Conservation (phyloP, 2,329 filamentous ascomycete species). For the Nemania serpens region DNA sequence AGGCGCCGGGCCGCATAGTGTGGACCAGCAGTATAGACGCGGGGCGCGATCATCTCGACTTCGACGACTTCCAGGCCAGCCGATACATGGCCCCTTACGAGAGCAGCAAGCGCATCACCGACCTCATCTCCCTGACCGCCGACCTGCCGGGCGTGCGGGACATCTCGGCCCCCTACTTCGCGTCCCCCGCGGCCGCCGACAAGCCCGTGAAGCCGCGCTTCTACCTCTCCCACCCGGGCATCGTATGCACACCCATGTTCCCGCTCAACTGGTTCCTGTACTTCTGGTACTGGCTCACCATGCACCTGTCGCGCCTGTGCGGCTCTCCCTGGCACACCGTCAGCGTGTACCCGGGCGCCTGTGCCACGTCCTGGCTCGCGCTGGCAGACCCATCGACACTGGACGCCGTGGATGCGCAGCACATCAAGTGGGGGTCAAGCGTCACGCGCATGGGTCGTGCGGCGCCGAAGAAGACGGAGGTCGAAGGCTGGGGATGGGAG, state of each 20-base stretch:
- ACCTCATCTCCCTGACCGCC: slow-evolving; percentile 77
- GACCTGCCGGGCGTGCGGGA: slow-evolving; percentile 66
- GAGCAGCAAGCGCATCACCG: slow-evolving; percentile 83
- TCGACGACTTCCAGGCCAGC: slow-evolving; percentile 78
- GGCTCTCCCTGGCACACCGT: slow-evolving; percentile 90
- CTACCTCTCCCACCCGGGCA: slow-evolving; percentile 84
- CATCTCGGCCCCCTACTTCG: slow-evolving; percentile 62
- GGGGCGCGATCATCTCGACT: slow-evolving; percentile 55
- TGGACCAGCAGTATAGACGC: slow-evolving; percentile 89
- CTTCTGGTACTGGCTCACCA: slow-evolving; percentile 68
- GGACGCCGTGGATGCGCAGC: slow-evolving; percentile 58
- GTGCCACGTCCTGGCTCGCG: slow-evolving; percentile 76
- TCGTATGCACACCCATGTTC: slow-evolving; percentile 82
- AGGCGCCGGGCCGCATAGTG: slow-evolving; percentile 69
- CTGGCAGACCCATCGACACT: slow-evolving; percentile 68
- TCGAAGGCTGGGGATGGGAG: slow-evolving; percentile 82
- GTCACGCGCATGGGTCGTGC: slow-evolving; percentile 62
- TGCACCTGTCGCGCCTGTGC: slow-evolving; percentile 74
- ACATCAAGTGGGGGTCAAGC: slow-evolving; percentile 84
- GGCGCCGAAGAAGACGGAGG: slow-evolving; percentile 75
- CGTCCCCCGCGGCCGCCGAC: slow-evolving; percentile 33
- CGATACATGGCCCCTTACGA: slow-evolving; percentile 73
- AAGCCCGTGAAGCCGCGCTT: slow-evolving; percentile 59
- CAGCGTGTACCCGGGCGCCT: slow-evolving; percentile 76
- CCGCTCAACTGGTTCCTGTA: slow-evolving; percentile 72